Evolutionary conservation across 352 stramenopile species (phyloP).

Genomic region (Saprolegnia diclina): DNA sequence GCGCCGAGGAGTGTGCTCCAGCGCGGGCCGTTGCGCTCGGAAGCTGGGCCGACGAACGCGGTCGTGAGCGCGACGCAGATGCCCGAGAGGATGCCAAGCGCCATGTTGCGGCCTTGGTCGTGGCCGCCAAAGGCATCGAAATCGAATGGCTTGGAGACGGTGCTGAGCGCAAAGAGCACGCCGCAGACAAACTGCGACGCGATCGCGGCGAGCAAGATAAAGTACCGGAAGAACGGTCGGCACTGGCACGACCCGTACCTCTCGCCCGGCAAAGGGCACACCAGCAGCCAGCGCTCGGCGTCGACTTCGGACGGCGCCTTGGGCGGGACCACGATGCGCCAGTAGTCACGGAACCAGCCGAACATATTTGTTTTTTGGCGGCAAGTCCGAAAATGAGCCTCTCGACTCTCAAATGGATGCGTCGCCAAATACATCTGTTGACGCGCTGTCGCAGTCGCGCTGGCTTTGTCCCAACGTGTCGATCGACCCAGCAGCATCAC

Average conservation of each 20-base stretch:
- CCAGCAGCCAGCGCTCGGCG: slow-evolving; percentile 6
- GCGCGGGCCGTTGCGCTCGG: slow-evolving; percentile 15
- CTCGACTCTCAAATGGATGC: too few relatives aligned
- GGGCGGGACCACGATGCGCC: slow-evolving; percentile 5
- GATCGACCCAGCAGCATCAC: too few relatives aligned
- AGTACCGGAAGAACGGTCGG: not conserved
- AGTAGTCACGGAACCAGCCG: slow-evolving; percentile 13
- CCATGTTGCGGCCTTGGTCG: too few relatives aligned
- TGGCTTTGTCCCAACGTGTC: too few relatives aligned
- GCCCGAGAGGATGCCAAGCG: not conserved
- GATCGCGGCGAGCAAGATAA: not conserved
- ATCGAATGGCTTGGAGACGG: not conserved
- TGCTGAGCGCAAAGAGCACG: not conserved
- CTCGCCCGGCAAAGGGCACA: not conserved
- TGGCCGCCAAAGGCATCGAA: not conserved
- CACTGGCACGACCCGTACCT: not conserved
- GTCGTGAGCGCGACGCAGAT: not conserved
- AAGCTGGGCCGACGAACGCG: not conserved
- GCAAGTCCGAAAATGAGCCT: too few relatives aligned
- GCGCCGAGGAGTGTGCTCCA: not conserved
- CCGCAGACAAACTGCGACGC: not conserved
- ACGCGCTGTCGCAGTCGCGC: too few relatives aligned
- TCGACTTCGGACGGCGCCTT: slow-evolving; percentile 7
- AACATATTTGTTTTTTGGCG: not conserved
- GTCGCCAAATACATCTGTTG: too few relatives aligned